Base-by-base conservation (phyloP, 202 grass and related monocot genomes). In the Digitaria exilis region DNA sequence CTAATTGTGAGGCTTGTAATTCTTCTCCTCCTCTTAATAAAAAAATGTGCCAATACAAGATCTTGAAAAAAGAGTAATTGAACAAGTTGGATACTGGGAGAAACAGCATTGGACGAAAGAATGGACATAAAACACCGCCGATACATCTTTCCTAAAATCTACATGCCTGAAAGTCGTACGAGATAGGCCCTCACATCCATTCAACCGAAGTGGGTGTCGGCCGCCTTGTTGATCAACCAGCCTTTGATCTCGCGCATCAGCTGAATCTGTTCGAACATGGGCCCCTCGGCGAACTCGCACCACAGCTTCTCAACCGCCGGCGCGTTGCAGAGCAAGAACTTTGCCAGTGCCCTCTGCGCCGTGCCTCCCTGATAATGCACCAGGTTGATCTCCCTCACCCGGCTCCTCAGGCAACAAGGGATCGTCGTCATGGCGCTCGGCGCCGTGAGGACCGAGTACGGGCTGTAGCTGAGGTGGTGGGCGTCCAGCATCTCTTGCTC, bases 371-470 rank as follows among this genome's bases (percentile, higher is more conserved):
- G 69, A 29, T 82, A 82, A 8, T 82, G 56, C 21, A 82, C 80
- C 67, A 73, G 56, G 69, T 63, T 82, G 8, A 73, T 73, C 69
- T 41, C 69, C 80, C 69, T 75, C 46, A 83, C 24, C 6, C 4
- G 10, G 59, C 32, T 56, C 46, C 80, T 83, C 58, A 65, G 70
- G 80, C n/a, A n/a, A n/a, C 45, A 83, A 21, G 58, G 30, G 31
- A n/a, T n/a, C n/a, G n/a, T n/a, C n/a, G 28, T 49, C 31, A 24
- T 12, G 35, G 10, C 3, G 6, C 3, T 31, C 14, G 29, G 8
- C 56, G 1, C n/a, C 2, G 18, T 12, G 0, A 54, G 5, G 44
- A 15, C 5, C 16, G 17, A 45, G n/a, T n/a, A n/a, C n/a, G n/a
- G n/a, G n/a, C 14, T 25, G 5, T 84, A 84, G 3, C 7, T 31